phyloP scores from a whole-genome alignment of 2,329 filamentous ascomycete species.

The Plenodomus lindquistii region DNA sequence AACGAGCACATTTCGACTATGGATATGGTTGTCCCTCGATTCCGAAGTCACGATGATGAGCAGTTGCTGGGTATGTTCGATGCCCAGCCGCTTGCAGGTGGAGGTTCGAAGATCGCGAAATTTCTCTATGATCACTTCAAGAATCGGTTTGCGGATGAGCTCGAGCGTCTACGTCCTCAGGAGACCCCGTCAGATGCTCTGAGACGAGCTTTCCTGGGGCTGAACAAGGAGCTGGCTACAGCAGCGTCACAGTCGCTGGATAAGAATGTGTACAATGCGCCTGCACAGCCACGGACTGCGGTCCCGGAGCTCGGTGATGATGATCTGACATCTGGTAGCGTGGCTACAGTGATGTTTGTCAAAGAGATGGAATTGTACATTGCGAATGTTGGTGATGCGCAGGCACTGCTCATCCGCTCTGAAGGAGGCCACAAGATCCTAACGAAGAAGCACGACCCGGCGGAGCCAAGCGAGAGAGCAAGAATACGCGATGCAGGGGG shows the following conservation, averaged over 20 bases:
- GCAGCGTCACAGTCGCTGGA: conserved; percentile 80
- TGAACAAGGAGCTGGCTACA: conserved; percentile 94
- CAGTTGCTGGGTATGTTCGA: conserved; percentile 95
- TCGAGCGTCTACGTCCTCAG: conserved; percentile 70
- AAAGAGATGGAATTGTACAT: conserved; percentile 89
- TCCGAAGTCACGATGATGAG: conserved; percentile 87
- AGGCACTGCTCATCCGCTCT: conserved; percentile 91
- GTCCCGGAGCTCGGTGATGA: conserved; percentile 82
- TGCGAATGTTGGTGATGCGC: conserved; percentile 92
- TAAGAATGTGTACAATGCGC: conserved; percentile 54
- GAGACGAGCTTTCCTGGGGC: conserved; percentile 78
- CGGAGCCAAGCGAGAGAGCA: conserved; percentile 78
- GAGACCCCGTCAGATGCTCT: conserved; percentile 85
- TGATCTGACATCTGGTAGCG: conserved; percentile 85
- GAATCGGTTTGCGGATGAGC: conserved; percentile 77
- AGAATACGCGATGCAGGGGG: conserved; percentile 93
- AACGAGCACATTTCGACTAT: conserved; percentile 95
- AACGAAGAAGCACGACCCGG: conserved; percentile 91
- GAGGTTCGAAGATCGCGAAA: conserved; percentile 94
- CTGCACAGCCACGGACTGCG: conserved; percentile 66
- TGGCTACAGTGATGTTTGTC: conserved; percentile 89
- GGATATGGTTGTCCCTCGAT: conserved; percentile 90
- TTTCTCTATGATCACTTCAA: conserved; percentile 96
- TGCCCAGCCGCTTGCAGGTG: conserved; percentile 82
- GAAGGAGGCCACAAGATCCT: conserved; percentile 82